phyloP scores from a whole-genome alignment of 208 protist species.

The Balamuthia mandrillaris region DNA sequence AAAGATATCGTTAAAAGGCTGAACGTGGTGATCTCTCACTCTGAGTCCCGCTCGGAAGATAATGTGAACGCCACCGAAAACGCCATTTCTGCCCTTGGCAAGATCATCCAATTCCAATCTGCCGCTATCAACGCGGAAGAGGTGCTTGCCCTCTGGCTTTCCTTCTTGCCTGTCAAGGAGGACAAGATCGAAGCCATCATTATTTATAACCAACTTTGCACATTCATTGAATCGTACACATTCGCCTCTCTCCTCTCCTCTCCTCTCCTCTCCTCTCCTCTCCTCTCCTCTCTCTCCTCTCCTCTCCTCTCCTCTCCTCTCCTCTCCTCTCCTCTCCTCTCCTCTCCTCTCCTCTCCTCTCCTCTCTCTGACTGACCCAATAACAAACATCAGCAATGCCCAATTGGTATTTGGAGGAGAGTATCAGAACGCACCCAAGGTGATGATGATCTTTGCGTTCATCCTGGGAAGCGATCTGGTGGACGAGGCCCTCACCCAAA shows the following conservation, averaged over 20 bases:
- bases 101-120: slow-evolving; percentile 36
- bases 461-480: too few relatives aligned
- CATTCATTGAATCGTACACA: slow-evolving; percentile 15
- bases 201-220: slow-evolving; percentile 4
- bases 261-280: neutral
- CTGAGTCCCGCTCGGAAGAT: neutral
- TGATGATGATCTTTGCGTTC: neutral
- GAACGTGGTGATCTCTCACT: neutral
- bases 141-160: slow-evolving; percentile 1
- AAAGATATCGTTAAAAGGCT: slow-evolving; percentile 30
- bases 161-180: slow-evolving; percentile 25
- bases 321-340: neutral
- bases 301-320: neutral
- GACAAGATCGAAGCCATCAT: neutral
- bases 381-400: neutral
- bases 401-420: neutral
- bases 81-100: slow-evolving; percentile 60
- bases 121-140: neutral
- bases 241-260: neutral
- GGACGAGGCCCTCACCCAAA: too few relatives aligned
- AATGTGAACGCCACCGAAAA: slow-evolving; percentile 57
- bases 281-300: neutral
- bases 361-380: neutral
- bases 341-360: neutral
- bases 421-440: neutral